Evolutionary conservation across 192 early-diverging fungal species (phyloP), one percentile per base, ranked within the genome.

Genomic region (Jimgerdemannia flammicorona): DNA sequence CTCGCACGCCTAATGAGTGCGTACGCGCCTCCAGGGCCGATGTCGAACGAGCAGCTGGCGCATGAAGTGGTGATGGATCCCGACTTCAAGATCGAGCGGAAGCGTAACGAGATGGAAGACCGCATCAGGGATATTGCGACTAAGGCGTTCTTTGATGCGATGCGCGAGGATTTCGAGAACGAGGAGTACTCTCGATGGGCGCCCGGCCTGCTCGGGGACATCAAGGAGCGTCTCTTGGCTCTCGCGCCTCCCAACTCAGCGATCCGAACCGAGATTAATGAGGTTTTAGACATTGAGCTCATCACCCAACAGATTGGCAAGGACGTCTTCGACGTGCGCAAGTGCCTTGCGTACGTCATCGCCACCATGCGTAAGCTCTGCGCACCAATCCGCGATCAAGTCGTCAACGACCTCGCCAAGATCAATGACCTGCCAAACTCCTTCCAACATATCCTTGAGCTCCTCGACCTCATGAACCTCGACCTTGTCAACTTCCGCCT

Each of bases 401-500:
- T 77, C 9, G 85, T 95, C 29, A 75, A 80, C 44, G 67, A 19
- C 11, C 18, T 77, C 66, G 17, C 40, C 59, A 40, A 49, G 40
- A 66, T 78, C 18, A 84, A 73, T 18, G 84, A 86, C 20, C 78
- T 84, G 4, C 82, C 91, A 40, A 83, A 87, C 40, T 73, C 76
- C 9, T 78, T 89, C n/a, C 74, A 75, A 40, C 70, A 67, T 0
- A 84, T 90, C 20, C 75, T 95, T 19, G 87, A 84, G 29, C 63
- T 92, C 1, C 75, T 95, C 43, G 93, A 96, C 39, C 78, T 84
- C 10, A 96, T 96, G 95, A 85, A 88, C 67, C 77, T 94, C 66
- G 95, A 96, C 75, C 75, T 95, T n/a, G 83, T 89, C 41, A 96
- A 96, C 80, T 95, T 89, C 79, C 76, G 89, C 6, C 72, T 96